Conservation (phyloP, 1,284 basidiomycete genomes). For the Ustilago cynodontis region DNA sequence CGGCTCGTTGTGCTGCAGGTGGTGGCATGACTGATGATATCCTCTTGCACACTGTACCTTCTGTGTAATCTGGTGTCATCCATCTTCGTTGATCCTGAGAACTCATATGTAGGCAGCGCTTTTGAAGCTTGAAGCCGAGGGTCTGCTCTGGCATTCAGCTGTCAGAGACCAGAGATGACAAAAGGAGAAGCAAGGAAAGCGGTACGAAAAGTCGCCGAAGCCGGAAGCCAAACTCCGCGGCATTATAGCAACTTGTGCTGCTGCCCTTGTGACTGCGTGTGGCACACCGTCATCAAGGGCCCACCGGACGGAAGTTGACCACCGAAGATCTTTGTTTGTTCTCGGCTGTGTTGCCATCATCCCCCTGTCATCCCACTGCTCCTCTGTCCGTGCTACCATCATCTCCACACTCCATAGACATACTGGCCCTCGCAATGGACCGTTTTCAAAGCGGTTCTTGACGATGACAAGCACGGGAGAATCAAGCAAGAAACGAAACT, state of each 20-base stretch:
- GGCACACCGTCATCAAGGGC: background rate
- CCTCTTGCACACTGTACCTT: too few species aligned
- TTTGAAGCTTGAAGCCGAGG: too few species aligned
- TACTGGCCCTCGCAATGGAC: background rate
- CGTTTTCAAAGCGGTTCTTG: background rate
- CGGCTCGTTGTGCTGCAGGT: background rate
- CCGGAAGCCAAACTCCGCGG: conserved; percentile 1
- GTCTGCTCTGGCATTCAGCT: background rate
- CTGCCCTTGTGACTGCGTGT: background rate
- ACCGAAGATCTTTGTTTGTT: background rate
- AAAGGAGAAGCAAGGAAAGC: background rate
- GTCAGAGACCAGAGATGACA: background rate
- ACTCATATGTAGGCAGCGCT: too few species aligned
- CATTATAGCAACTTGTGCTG: background rate
- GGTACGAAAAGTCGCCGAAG: background rate
- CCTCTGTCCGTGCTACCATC: background rate
- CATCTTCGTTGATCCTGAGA: too few species aligned
- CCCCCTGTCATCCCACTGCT: background rate
- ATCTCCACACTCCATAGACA: background rate
- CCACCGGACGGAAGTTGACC: background rate
- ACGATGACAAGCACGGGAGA: conserved; percentile 22
- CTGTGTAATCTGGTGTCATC: too few species aligned
- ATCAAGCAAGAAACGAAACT: conserved; percentile 36
- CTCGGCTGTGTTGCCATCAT: background rate
- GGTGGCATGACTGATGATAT: conserved; percentile 12